Conservation (phyloP, 1,284 basidiomycete genomes). For the Cryptococcus sp. region DNA sequence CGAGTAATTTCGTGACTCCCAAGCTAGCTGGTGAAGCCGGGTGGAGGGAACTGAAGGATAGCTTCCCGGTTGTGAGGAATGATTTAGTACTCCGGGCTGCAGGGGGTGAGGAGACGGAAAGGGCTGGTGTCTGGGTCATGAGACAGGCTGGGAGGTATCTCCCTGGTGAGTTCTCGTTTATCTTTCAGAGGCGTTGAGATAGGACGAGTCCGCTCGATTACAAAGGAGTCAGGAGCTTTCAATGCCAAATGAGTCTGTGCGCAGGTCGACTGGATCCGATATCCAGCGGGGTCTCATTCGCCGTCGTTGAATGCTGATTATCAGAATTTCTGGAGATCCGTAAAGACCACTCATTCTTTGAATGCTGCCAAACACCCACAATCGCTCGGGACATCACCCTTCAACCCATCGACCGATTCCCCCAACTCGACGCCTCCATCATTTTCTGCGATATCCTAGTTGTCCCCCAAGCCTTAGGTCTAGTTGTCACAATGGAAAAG, state of each 20-base stretch:
- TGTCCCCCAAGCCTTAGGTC: conserved; percentile 89
- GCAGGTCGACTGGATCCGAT: no score
- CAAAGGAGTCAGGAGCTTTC: neutral
- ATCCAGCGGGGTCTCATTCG: no score
- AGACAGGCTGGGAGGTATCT: conserved; percentile 94
- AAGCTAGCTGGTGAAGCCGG: conserved; percentile 15
- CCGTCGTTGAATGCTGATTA: no score
- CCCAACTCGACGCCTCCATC: conserved; percentile 83
- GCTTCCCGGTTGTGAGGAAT: conserved; percentile 76
- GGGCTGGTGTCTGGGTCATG: conserved; percentile 99
- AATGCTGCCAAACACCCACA: conserved; percentile 80
- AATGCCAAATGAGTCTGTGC: no score
- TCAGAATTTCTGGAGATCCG: conserved; percentile 82
- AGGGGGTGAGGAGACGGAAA: conserved; percentile 76
- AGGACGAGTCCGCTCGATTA: no score
- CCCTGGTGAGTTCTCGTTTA: conserved; percentile 63
- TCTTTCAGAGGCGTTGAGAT: no score
- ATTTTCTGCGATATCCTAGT: conserved; percentile 97
- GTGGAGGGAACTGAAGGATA: conserved; percentile 27
- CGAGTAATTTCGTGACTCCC: conserved; percentile 19
- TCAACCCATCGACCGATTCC: conserved; percentile 83
- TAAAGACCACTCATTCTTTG: conserved; percentile 82
- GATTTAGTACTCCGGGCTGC: conserved; percentile 88
- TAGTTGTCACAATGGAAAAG: conserved; percentile 90
- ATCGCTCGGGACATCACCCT: conserved; percentile 82